phyloP scores from a whole-genome alignment of 2,329 filamentous ascomycete genomes.

The Penicillium sp. region DNA sequence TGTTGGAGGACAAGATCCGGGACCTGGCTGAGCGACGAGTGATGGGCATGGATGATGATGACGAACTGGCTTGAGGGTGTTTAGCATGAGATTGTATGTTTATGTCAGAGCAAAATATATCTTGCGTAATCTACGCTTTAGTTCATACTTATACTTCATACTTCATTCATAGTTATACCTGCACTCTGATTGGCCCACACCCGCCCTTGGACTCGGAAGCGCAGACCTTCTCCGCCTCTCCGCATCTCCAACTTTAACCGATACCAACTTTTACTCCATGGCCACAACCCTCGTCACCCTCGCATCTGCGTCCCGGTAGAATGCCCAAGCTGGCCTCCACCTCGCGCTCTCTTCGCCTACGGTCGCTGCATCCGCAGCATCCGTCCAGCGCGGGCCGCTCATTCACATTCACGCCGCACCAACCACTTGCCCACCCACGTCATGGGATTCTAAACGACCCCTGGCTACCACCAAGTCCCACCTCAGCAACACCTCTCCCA shows the following conservation, averaged over 20 bases:
- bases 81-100: background rate
- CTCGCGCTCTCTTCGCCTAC: constrained; percentile 16
- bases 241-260: constrained; percentile 11
- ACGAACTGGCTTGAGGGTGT: constrained; percentile 40
- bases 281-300: constrained; percentile 13
- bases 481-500: constrained; percentile 18
- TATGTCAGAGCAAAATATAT: no score
- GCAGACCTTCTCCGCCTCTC: background rate
- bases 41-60: constrained; percentile 62
- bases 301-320: constrained; percentile 19
- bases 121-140: no score
- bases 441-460: constrained; percentile 41
- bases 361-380: constrained; percentile 10
- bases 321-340: constrained; percentile 34
- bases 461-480: constrained; percentile 34
- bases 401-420: constrained; percentile 33
- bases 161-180: constrained; percentile 14
- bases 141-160: no score
- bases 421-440: constrained; percentile 41
- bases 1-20: constrained; percentile 88
- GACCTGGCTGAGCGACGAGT: constrained; percentile 76
- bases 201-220: no score
- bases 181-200: constrained; percentile 22
- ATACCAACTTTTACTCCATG: constrained; percentile 11
- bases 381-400: constrained; percentile 18